A percentile compares a stretch with the other conserved stretches of the same genome.
Evolutionary conservation across 2,329 filamentous ascomycete species (phyloP).

Genomic region (Curvularia verruculosa): DNA sequence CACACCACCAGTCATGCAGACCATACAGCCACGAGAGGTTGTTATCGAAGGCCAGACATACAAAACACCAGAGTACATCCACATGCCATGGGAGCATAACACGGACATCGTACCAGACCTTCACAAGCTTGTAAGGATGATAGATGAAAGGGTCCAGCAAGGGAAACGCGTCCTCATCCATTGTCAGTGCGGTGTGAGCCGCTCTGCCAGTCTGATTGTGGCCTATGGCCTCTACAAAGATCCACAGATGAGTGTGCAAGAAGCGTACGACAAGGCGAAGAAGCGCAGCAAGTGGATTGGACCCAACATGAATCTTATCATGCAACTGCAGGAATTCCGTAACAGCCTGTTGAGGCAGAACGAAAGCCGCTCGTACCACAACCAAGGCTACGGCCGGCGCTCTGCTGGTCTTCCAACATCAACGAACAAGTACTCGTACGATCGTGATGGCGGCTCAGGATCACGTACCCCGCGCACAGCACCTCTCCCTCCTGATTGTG

Average conservation of each 20-base stretch:
- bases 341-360: constrained; percentile 54
- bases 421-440: constrained; percentile 42
- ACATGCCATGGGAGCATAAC: constrained; percentile 88
- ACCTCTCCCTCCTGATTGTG: constrained; percentile 54
- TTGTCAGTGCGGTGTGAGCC: constrained; percentile 84
- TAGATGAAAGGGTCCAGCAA: constrained; percentile 72
- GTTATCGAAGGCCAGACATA: constrained; percentile 34
- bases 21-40: constrained; percentile 33
- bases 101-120: constrained; percentile 82
- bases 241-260: constrained; percentile 76
- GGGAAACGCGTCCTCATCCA: constrained; percentile 82
- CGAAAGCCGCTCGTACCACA: constrained; percentile 39
- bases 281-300: constrained; percentile 85
- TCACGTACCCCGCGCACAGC: constrained; percentile 48
- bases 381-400: constrained; percentile 42
- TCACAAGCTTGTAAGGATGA: constrained; percentile 74
- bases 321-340: constrained; percentile 81
- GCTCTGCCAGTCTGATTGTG: constrained; percentile 84
- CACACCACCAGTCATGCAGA: constrained; percentile 53
- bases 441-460: constrained; percentile 37
- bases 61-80: constrained; percentile 76
- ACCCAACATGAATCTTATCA: constrained; percentile 90
- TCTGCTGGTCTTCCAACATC: constrained; percentile 41
- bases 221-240: constrained; percentile 84
- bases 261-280: constrained; percentile 82